Conservation (phyloP, 345 rosid species). For the Anastatica hierochuntica region DNA sequence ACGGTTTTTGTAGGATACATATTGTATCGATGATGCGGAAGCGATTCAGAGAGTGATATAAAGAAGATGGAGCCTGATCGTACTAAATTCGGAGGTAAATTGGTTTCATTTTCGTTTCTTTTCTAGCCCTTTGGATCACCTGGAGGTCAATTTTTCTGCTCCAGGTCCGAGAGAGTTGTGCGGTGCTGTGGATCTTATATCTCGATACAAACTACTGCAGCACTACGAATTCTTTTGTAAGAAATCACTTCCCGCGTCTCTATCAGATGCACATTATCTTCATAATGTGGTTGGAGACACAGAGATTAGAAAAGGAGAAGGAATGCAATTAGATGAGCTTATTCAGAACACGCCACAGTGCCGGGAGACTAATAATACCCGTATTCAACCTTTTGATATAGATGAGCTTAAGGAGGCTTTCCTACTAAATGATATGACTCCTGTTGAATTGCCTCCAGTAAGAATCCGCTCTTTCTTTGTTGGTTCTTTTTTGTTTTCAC, state of each 20-base stretch:
- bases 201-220: conserved; percentile 58
- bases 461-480: conserved; percentile 23
- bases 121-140: not conserved
- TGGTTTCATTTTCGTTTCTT: not conserved
- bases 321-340: conserved; percentile 83
- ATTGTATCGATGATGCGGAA: conserved; percentile 19
- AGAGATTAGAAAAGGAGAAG: conserved; percentile 83
- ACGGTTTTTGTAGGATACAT: not conserved
- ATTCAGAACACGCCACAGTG: conserved; percentile 33
- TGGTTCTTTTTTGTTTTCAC: not conserved
- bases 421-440: conserved; percentile 52
- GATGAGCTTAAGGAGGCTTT: conserved; percentile 68
- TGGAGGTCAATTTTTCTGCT: not conserved
- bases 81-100: conserved; percentile 24
- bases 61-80: conserved; percentile 26
- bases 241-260: conserved; percentile 63
- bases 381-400: conserved; percentile 63
- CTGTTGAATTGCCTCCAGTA: conserved; percentile 59
- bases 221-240: conserved; percentile 83
- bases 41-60: not conserved
- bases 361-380: conserved; percentile 36
- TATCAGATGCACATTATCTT: conserved; percentile 72
- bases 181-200: conserved; percentile 80
- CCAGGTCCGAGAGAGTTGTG: conserved; percentile 76
- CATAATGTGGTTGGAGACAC: conserved; percentile 73